Conservation (phyloP, 192 early-diverging fungal species). For the Coemansia sp. region DNA sequence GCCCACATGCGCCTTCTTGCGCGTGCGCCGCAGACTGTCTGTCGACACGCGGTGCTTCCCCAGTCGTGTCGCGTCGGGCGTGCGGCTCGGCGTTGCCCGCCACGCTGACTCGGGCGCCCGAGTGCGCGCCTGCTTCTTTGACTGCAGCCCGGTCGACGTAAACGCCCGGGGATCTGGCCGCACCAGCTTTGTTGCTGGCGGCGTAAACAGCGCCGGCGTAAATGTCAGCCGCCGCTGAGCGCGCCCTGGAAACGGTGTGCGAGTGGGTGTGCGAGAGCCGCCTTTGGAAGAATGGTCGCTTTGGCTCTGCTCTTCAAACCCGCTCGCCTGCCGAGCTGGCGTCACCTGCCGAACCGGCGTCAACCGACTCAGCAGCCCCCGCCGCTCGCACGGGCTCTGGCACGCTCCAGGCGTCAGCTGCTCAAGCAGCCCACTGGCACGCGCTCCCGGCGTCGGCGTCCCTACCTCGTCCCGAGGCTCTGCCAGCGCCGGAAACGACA, state of each 20-base stretch:
- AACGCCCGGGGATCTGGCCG: conserved; percentile 54
- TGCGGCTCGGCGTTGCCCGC: conserved; percentile 22
- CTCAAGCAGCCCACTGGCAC: conserved; percentile 13
- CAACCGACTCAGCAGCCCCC: neutral
- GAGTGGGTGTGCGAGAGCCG: conserved; percentile 8
- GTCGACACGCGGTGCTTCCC: conserved; percentile 54
- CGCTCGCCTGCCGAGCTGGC: neutral
- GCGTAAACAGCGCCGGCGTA: conserved; percentile 51
- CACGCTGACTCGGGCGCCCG: conserved; percentile 53
- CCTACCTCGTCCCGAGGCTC: neutral
- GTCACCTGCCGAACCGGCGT: neutral
- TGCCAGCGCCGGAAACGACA: conserved; percentile 41
- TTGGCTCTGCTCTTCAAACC: neutral
- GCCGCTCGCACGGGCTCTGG: neutral
- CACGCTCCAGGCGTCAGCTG: conserved; percentile 25
- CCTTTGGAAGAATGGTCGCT: too few species aligned
- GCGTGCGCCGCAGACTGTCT: conserved; percentile 40
- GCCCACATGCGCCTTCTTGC: conserved; percentile 51
- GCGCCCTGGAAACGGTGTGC: conserved; percentile 27
- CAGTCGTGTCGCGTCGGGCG: conserved; percentile 17
- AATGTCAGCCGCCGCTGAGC: conserved; percentile 41
- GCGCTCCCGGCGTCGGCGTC: conserved; percentile 20
- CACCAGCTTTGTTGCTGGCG: conserved; percentile 55
- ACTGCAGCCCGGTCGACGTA: conserved; percentile 51
- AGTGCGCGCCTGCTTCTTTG: conserved; percentile 43